phyloP scores from a whole-genome alignment of 371 early-diverging fungal species.

The Apophysomyces ossiformis region DNA sequence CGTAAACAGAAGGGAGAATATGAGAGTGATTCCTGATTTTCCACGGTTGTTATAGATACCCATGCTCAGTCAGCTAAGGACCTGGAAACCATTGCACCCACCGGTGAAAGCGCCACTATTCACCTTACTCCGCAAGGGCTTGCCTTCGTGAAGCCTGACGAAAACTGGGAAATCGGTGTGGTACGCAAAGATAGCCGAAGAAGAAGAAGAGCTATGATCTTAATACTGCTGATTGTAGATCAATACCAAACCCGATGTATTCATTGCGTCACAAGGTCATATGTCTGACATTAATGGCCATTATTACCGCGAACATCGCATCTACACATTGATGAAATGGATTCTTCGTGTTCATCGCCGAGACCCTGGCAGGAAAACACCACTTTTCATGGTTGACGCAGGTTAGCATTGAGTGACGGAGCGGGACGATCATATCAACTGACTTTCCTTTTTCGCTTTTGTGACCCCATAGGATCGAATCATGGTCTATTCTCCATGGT shows the following conservation, averaged over 20 bases:
- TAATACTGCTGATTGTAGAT: constrained; percentile 27
- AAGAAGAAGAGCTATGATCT: not conserved
- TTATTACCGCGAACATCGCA: constrained; percentile 47
- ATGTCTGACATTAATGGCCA: constrained; percentile 36
- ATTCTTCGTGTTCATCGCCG: constrained; percentile 51
- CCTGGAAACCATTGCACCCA: constrained; percentile 42
- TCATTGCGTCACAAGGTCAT: constrained; percentile 44
- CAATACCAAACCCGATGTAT: constrained; percentile 50
- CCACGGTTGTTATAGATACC: constrained; percentile 24
- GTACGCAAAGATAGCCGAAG: not conserved
- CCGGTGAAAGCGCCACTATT: constrained; percentile 34
- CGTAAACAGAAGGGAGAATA: not conserved
- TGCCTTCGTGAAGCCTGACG: constrained; percentile 5
- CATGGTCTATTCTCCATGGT: constrained; percentile 56
- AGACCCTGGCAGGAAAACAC: constrained; percentile 33
- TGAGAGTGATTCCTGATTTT: not conserved
- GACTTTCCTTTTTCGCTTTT: not conserved
- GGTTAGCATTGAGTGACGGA: constrained; percentile 22
- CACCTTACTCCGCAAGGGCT: constrained; percentile 19
- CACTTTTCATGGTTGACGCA: constrained; percentile 52
- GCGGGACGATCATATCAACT: not conserved
- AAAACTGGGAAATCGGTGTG: constrained; percentile 16
- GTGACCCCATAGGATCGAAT: constrained; percentile 40
- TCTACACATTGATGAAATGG: constrained; percentile 56
- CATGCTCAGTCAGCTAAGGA: constrained; percentile 21